A percentile compares a stretch with the other conserved stretches of the same genome.
Evolutionary conservation across 192 early-diverging fungal species (phyloP).

Genomic region (Backusella liffmaniae): DNA sequence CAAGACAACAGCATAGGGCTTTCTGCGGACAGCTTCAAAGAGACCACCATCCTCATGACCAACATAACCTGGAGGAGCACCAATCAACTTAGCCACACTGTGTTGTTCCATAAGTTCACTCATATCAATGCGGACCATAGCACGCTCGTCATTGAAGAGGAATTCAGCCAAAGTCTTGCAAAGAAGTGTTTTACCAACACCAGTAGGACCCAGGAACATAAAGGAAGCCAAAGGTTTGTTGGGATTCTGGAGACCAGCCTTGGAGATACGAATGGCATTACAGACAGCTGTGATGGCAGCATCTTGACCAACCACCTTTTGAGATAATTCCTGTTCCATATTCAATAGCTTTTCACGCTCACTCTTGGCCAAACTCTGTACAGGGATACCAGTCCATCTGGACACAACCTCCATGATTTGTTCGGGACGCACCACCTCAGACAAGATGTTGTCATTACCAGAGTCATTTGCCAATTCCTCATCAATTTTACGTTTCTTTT

Average conservation of each 20-base stretch:
- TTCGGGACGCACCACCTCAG: constrained; percentile 86
- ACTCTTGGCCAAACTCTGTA: constrained; percentile 80
- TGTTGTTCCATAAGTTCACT: constrained; percentile 67
- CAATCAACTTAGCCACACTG: constrained; percentile 67
- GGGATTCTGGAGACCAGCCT: constrained; percentile 75
- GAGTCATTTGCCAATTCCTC: constrained; percentile 57
- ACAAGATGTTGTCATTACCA: constrained; percentile 57
- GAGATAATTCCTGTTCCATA: constrained; percentile 72
- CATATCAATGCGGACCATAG: constrained; percentile 79
- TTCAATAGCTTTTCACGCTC: constrained; percentile 84
- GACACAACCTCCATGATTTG: constrained; percentile 94
- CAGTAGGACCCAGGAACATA: constrained; percentile 83
- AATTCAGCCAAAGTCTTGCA: constrained; percentile 77
- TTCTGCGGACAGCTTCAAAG: constrained; percentile 76
- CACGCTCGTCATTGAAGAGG: constrained; percentile 71
- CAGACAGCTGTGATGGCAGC: constrained; percentile 65
- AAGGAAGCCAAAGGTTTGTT: constrained; percentile 74
- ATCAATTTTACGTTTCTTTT: constrained; percentile 55
- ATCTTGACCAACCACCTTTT: constrained; percentile 83
- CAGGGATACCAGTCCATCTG: constrained; percentile 97
- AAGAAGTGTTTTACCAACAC: constrained; percentile 79
- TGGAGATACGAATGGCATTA: constrained; percentile 73
- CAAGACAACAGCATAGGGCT: constrained; percentile 74
- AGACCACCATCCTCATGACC: constrained; percentile 79
- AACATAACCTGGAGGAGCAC: constrained; percentile 79